phyloP scores from a whole-genome alignment of 139 green algal species.

The Axilococcus clingmanii region DNA sequence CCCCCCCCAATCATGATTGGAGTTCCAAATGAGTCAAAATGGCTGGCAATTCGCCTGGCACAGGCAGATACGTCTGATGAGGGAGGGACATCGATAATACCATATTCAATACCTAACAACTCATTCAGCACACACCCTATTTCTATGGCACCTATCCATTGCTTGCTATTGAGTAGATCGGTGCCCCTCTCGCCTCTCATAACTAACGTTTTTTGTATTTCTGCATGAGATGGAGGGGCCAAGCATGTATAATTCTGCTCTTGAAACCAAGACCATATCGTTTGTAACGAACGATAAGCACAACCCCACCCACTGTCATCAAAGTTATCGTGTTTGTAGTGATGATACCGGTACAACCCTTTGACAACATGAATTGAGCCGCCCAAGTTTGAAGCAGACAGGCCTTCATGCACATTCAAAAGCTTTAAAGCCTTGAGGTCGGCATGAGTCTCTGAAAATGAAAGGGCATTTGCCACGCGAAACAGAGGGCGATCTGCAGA shows the following conservation, averaged over 20 bases:
- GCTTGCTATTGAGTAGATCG: slow-evolving; percentile 66
- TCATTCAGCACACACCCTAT: slow-evolving; percentile 79
- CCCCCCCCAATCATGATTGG: slow-evolving; percentile 90
- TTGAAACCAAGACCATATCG: slow-evolving; percentile 84
- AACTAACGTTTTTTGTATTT: slow-evolving; percentile 79
- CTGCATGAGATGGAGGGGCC: slow-evolving; percentile 8
- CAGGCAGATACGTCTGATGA: slow-evolving; percentile 72
- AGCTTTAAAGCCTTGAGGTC: slow-evolving; percentile 18
- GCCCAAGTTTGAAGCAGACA: slow-evolving; percentile 28
- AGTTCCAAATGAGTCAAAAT: slow-evolving; percentile 76
- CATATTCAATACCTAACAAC: slow-evolving; percentile 60
- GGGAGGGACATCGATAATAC: slow-evolving; percentile 50
- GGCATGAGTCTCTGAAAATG: slow-evolving; percentile 2
- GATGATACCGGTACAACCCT: slow-evolving; percentile 87
- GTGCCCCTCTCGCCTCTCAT: slow-evolving; percentile 71
- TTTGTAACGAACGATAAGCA: slow-evolving; percentile 93
- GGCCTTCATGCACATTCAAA: slow-evolving; percentile 60
- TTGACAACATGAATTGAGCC: slow-evolving; percentile 53
- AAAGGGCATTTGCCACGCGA: slow-evolving; percentile 45
- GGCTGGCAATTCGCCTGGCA: slow-evolving; percentile 65
- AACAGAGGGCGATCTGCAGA: slow-evolving; percentile 64
- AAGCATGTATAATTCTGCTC: slow-evolving; percentile 64
- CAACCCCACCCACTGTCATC: slow-evolving; percentile 92
- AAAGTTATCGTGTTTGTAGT: slow-evolving; percentile 93
- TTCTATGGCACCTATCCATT: slow-evolving; percentile 96